A percentile compares a stretch with the other conserved stretches of the same genome.
phyloP scores from a whole-genome alignment of 345 rosid species.

The Psidium friedrichsthalianum region DNA sequence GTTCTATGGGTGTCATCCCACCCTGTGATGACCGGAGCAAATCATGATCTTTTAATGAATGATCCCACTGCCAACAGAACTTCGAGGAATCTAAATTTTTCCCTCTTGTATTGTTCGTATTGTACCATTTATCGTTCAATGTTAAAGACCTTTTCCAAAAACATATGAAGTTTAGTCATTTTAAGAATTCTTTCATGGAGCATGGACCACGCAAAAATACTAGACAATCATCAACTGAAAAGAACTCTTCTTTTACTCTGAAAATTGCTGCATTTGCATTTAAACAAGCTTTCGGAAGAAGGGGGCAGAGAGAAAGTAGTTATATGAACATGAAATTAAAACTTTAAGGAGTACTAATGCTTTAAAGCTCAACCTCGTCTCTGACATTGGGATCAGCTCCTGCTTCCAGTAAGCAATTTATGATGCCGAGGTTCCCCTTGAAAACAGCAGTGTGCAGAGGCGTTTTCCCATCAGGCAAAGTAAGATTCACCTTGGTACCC shows the following conservation, averaged over 20 bases:
- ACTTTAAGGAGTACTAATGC: background rate
- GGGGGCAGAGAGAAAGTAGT: background rate
- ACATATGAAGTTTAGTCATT: background rate
- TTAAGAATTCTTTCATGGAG: background rate
- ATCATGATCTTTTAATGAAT: background rate
- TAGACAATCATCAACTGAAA: background rate
- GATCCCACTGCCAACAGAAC: background rate
- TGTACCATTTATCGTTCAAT: no score
- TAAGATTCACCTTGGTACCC: slow-evolving; percentile 62
- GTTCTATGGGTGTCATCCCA: slow-evolving; percentile 63
- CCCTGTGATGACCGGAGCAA: slow-evolving; percentile 27
- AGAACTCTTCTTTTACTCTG: background rate
- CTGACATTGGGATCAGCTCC: slow-evolving; percentile 68
- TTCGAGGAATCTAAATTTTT: background rate
- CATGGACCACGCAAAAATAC: background rate
- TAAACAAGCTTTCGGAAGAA: background rate
- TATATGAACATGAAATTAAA: background rate
- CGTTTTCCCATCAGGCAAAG: slow-evolving; percentile 66
- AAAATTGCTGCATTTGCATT: background rate
- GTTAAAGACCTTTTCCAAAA: background rate
- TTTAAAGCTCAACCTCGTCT: slow-evolving; percentile 43
- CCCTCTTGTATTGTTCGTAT: no score
- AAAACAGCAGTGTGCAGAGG: slow-evolving; percentile 85
- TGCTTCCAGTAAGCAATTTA: slow-evolving; percentile 59
- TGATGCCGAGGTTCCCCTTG: slow-evolving; percentile 41